phyloP scores from a whole-genome alignment of 75 land plant genomes.

The Gnetum montanum region DNA sequence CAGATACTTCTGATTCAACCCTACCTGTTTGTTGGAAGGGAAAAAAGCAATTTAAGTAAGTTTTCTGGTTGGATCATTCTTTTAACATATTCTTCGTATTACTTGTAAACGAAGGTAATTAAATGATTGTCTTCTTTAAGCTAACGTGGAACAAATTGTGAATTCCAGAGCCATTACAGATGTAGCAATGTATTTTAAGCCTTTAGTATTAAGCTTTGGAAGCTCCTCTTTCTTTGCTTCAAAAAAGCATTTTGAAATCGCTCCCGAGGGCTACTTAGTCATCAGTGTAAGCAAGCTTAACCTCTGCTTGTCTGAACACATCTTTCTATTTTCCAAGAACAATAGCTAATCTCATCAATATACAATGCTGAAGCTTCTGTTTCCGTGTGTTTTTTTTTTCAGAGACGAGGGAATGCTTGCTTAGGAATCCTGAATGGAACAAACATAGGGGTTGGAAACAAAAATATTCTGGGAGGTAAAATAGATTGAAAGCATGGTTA shows the following conservation, averaged over 20 bases:
- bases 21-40: conserved; percentile 78
- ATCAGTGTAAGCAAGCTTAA: conserved; percentile 40
- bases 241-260: conserved; percentile 26
- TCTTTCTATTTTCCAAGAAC: neutral
- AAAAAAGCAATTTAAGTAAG: conserved; percentile 26
- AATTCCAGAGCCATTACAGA: conserved; percentile 32
- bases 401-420: conserved; percentile 74
- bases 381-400: neutral
- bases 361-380: too few species aligned
- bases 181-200: conserved; percentile 40
- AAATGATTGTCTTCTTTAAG: too few species aligned
- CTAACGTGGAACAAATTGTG: too few species aligned
- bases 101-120: too few species aligned
- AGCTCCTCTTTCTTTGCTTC: conserved; percentile 18
- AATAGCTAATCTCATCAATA: too few species aligned
- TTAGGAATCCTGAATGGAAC: conserved; percentile 77
- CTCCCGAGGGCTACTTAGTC: conserved; percentile 73
- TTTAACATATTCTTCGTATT: too few species aligned
- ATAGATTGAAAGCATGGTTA: neutral
- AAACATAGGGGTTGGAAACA: conserved; percentile 21
- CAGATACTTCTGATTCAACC: conserved; percentile 37
- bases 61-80: too few species aligned
- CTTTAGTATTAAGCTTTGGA: conserved; percentile 40
- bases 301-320: neutral
- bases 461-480: conserved; percentile 80